Evolutionary conservation across 2,329 filamentous ascomycete species (phyloP), one percentile per base, ranked within the genome.

Genomic region (Cercospora zeina): DNA sequence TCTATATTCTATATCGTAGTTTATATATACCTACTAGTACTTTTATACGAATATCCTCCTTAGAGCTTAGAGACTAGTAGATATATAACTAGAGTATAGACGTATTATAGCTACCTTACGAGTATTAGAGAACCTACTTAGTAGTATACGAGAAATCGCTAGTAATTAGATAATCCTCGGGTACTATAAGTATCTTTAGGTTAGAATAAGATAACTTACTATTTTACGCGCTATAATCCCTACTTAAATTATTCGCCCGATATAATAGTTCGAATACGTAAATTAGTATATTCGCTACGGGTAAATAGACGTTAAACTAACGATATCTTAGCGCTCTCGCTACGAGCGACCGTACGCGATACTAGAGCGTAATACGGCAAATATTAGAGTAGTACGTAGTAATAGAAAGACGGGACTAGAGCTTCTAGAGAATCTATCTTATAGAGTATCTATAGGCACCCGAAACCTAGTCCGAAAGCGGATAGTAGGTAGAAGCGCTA

Each of bases 381-480:
- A 37, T 13, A 37, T 37, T n/a, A 37, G 36, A 3, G 36, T 37
- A 8, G 33, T 34, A 8, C 33, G 33, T 34, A 34, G 33, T 27
- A 27, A 27, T 27, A 10, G 39, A 30, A 36, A 58, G 30, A 9
- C 6, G 47, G 30, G 16, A 58, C 30, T 37, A 34, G 31, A 34
- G 31, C 9, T 34, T 34, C 31, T 58, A 24, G 55, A 21, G 55
- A 37, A 30, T 49, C n/a, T n/a, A n/a, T n/a, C 9, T 34, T 34
- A 3, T 58, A 24, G 55, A 21, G 55, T 37, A 30, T 49, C 55
- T 58, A 27, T 27, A 58, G 55, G 39, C 49, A 58, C 37, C 55
- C 37, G 37, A 58, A 49, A 58, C 45, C 39, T 58, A 13, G 55
- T 58, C 55, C 24, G 24, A 58, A 33, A 58, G 39, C 39, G 24